Evolutionary conservation across 148 eudicot genomes (phyloP).

Genomic region (Diospyros kaki): DNA sequence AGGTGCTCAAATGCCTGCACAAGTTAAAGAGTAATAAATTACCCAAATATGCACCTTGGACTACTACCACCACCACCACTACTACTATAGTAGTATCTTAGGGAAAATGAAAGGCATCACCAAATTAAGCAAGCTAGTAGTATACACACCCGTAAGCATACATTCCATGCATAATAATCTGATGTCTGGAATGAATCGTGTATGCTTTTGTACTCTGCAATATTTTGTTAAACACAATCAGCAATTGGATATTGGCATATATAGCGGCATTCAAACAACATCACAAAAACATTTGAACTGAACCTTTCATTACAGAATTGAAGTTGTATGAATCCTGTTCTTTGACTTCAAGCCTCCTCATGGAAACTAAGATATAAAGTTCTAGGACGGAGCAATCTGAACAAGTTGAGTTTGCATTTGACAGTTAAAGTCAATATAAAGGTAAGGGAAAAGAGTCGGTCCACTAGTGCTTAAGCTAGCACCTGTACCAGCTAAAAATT

Average conservation of each 20-base stretch:
- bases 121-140: background rate
- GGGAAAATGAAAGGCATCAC: background rate
- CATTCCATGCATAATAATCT: slow-evolving; percentile 70
- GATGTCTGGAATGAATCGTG: slow-evolving; percentile 69
- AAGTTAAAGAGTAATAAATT: slow-evolving; percentile 7
- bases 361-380: slow-evolving; percentile 76
- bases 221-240: background rate
- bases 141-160: slow-evolving; percentile 71
- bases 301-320: slow-evolving; percentile 88
- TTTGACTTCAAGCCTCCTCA: slow-evolving; percentile 86
- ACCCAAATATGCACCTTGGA: background rate
- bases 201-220: slow-evolving; percentile 78
- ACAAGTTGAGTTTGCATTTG: slow-evolving; percentile 11
- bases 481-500: no score
- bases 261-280: background rate
- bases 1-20: slow-evolving; percentile 93
- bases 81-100: background rate
- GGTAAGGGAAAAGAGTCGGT: no score
- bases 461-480: no score
- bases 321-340: slow-evolving; percentile 79
- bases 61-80: no score
- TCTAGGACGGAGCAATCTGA: slow-evolving; percentile 81
- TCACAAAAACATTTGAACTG: background rate
- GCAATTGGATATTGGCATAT: background rate
- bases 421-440: background rate